A percentile compares a stretch with the other conserved stretches of the same genome.
These are phyloP conservation scores for Aureobasidium subglaciale DNA, from an alignment of 2,329 filamentous ascomycete genomes.

Conservation along the genomic window DNA sequence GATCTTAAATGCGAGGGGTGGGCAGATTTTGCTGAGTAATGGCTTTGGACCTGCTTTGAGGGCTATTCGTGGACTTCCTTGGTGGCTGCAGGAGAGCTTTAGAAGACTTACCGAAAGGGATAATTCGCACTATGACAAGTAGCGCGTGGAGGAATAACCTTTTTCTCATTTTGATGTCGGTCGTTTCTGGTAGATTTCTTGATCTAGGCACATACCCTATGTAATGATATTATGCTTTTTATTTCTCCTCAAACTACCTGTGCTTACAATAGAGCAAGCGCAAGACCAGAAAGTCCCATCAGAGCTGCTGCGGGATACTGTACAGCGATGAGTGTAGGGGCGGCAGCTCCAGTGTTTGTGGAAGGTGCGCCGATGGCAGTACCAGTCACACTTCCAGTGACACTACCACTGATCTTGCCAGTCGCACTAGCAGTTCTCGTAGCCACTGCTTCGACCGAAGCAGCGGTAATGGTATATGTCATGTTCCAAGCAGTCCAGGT, in stretches of 20 bases:
- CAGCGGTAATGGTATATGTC: not conserved
- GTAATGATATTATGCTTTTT: not conserved
- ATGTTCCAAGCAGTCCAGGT: not conserved
- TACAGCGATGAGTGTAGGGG: not conserved
- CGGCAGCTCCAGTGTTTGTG: not conserved
- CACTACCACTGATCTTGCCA: not conserved
- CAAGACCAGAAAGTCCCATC: not conserved
- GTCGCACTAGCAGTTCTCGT: not conserved
- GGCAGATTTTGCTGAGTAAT: constrained; percentile 34
- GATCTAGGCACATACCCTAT: not conserved
- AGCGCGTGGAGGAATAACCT: too few species aligned
- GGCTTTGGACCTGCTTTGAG: not conserved
- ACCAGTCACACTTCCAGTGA: not conserved
- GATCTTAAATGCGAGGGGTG: constrained; percentile 34
- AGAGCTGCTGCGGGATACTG: not conserved
- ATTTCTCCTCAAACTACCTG: not conserved
- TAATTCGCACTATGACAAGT: not conserved
- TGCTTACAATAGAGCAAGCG: not conserved
- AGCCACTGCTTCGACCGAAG: constrained; percentile 1
- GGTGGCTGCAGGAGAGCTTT: constrained; percentile 16
- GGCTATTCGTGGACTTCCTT: constrained; percentile 13
- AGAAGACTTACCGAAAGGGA: not conserved
- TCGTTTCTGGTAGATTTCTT: not conserved
- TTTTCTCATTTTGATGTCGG: not conserved
- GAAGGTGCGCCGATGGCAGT: not conserved